Base-by-base conservation (phyloP, 2,329 filamentous ascomycete species). In the Penicillium capsulatum region DNA sequence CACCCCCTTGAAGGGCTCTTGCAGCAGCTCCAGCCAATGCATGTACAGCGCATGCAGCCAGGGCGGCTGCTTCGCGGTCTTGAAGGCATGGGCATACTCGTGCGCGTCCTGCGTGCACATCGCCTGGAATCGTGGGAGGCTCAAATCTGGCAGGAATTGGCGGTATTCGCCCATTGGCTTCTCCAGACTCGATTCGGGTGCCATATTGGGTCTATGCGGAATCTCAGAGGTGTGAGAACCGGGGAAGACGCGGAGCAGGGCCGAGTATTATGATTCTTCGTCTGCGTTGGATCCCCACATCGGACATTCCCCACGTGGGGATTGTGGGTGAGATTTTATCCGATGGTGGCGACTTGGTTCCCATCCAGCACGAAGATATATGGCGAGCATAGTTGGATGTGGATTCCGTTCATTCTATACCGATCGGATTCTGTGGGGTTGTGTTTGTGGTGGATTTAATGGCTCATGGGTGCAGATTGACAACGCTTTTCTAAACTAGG, bases 1-100 rank as follows among this genome's bases (percentile, higher is more conserved):
- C 14, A 89, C 69, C 16, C 84, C 84, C 54, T 76, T 80, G 59
- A 79, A 88, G 0, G 84, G 83, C 63, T 86, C 82, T 39, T 78
- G 59, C 20, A 65, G 65, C 7, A 83, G 58, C 22, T 73, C 66
- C 34, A 68, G 59, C 79, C 80, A 83, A 55, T 81, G 76, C 45
- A 70, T 57, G 41, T 78, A 81, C 15, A 84, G 60, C 0, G 67
- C 76, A 51, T 83, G 73, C 11, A 87, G 65, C 83, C 83, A 86
- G 1, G 83, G 82, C 0, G 83, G 83, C 9, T 69, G 66, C 1
- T 75, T 75, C 14, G 70, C 61, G 22, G 77, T 71, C 44, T 77
- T 77, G 55, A 86, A 83, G 3, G 66, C 73, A 4, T 72, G 64
- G 0, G 77, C 79, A 46, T 86, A 85, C 43, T 77, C 72, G 40